phyloP scores from a whole-genome alignment of 148 eudicot genomes.

The Rhododendron simsii region DNA sequence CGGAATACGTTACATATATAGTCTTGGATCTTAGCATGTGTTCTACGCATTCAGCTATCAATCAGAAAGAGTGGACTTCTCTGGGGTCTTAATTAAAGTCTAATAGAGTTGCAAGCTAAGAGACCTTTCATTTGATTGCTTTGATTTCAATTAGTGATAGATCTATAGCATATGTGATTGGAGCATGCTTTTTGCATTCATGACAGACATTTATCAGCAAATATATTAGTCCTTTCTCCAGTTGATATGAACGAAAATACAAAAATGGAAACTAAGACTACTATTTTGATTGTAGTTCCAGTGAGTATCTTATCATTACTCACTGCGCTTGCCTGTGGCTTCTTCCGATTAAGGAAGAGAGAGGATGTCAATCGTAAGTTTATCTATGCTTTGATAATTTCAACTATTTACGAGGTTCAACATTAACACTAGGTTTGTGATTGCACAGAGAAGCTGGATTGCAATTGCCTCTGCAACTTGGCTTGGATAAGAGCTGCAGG shows the following conservation, averaged over 20 bases:
- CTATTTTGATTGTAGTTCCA: conserved; percentile 5
- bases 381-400: neutral
- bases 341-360: conserved; percentile 7
- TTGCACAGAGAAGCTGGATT: neutral
- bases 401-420: neutral
- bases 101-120: neutral
- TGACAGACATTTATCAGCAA: neutral
- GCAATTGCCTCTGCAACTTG: neutral
- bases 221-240: neutral
- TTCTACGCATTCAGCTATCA: neutral
- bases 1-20: neutral
- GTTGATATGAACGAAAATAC: neutral
- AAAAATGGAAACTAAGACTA: neutral
- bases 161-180: neutral
- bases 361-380: neutral
- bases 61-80: neutral
- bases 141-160: neutral
- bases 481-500: neutral
- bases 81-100: neutral
- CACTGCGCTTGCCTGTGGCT: neutral
- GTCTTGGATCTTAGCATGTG: neutral
- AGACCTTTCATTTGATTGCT: neutral
- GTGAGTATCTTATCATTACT: conserved; percentile 3
- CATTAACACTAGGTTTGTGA: neutral
- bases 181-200: neutral